Evolutionary conservation across 192 early-diverging fungal species (phyloP), one percentile per base, ranked within the genome.

Genomic region (Entomortierella lignicola): DNA sequence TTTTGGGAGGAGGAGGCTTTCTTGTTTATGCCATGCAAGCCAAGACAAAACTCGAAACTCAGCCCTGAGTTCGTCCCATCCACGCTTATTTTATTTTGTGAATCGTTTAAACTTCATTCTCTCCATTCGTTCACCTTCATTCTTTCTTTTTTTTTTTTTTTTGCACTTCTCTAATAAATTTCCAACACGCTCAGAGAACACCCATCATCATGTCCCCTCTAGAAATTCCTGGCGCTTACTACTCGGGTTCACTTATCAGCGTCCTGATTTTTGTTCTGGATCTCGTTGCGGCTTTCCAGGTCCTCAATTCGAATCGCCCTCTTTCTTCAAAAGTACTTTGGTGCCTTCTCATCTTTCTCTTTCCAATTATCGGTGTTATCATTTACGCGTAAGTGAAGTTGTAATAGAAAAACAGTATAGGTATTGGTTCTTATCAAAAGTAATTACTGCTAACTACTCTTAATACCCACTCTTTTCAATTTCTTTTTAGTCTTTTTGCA

Each of bases 291-390:
- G 68, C 66, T 8, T 21, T 79, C 63, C 75, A 79, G 23, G 62
- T 79, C 51, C 20, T 79, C 48, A 56, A 79, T 26, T 69, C 66
- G 23, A 50, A 70, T 48, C 44, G 56, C 3, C 62, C 67, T 32
- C 25, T 66, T 15, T 55, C 65, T 23, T 53, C 60, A 54, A 79
- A 79, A 52, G 47, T 79, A 29, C 68, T 79, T 20, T 79, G 75
- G 75, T 58, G 47, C n/a, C 31, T 79, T 11, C 67, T 79, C 61
- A 79, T 79, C 56, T 66, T 79, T 42, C 68, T 79, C 48, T 79
- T 44, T 25, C 75, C 75, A 25, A 41, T 79, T 20, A 42, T 62
- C 15, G 75, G 75, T 20, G 31, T 79, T 15, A 65, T 79, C 43
- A 63, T 79, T 57, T 79, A 79, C 37, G 60, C 56, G 75, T 79